Base-by-base conservation (phyloP, 306 rosid species). In the Benincasa hispida region DNA sequence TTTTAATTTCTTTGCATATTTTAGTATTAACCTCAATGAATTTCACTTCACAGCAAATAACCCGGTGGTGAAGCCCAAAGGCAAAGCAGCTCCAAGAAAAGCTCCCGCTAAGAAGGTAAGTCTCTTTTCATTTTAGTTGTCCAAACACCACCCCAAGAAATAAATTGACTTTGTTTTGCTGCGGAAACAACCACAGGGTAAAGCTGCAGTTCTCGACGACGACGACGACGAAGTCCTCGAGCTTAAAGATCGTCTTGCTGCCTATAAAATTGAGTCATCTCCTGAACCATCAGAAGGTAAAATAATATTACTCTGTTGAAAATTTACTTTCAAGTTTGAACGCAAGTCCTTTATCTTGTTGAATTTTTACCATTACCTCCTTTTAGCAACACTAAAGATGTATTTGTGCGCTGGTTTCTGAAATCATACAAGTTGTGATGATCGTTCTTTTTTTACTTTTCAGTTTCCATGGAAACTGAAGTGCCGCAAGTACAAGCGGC, bases 201-300 rank as follows among this genome's bases (percentile, higher is more conserved):
- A 78, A 61, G 24, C 82, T 9, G 15, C 70, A 57, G 78, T 67
- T 25, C 13, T 83, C 18, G 77, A 74, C 12, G 87, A 79, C 14
- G 91, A 83, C 1, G 87, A 77, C 0, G 90, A 84, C 0, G 90
- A 92, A 41, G 81, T 94, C 60, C 84, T 79, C 8, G 96, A 88
- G 13, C 93, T 94, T 82, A 92, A 92, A 85, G 93, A 94, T 55
- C 93, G 99, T 30, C 93, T 94, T 45, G 99, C 99, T 69, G 95
- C 97, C 28, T 94, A 94, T 68, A 94, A 89, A 80, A 84, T 94
- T 0, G 93, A 82, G 2, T 80, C 97, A 56, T 89, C 99, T 39
- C 83, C 93, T 27, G 96, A 88, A 19, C 75, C 67, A 22, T 79
- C 93, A 0, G 84, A 86, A 61, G 97, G 98, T 91, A 56, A 24